Base-by-base conservation (phyloP, 306 rosid genomes). In the Fragaria iinumae region DNA sequence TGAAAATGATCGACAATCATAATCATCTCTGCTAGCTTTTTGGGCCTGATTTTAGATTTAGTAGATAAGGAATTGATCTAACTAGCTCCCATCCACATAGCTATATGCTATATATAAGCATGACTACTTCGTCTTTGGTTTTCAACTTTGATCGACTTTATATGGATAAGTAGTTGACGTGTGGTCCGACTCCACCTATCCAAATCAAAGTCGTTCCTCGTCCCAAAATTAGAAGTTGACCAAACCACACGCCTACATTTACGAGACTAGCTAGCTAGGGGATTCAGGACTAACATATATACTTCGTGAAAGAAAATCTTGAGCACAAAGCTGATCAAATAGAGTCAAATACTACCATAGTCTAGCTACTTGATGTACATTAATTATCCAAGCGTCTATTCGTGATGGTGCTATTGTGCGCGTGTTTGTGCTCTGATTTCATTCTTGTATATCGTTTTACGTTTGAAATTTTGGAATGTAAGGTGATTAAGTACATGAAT, bases 111-210 rank as follows among this genome's bases (percentile, higher is more conserved):
- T 21, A 8, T 2, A 0, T 47, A 47, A 47, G 50, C 16, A 11
- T 44, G 48, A 44, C 48, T 44, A 44, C 48, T 44, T 47, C 0
- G 50, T 12, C 50, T 9, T 44, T 21, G 4, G 13, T 0, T 56
- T 10, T 57, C 34, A 52, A 52, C 23, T 52, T 57, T 2, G 34
- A 57, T 57, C 34, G 32, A 57, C 56, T 23, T 11, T 9, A 8
- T 57, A 12, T 57, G 4, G 32, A 41, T 27, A 48, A 6, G 41
- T 23, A 20, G 21, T 64, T 52, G 73, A 41, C 49, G 11, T 39
- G 59, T 64, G 82, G 68, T 64, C 73, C 39, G 67, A 36, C 16
- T 36, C 71, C 53, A 38, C 25, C 23, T 29, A 53, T 9, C 21
- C n/a, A 32, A 34, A 36, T n/a, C 48, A 8, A 12, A 21, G 38